Base-by-base conservation (phyloP, 148 eudicot species). In the Amaranthus cruentus region DNA sequence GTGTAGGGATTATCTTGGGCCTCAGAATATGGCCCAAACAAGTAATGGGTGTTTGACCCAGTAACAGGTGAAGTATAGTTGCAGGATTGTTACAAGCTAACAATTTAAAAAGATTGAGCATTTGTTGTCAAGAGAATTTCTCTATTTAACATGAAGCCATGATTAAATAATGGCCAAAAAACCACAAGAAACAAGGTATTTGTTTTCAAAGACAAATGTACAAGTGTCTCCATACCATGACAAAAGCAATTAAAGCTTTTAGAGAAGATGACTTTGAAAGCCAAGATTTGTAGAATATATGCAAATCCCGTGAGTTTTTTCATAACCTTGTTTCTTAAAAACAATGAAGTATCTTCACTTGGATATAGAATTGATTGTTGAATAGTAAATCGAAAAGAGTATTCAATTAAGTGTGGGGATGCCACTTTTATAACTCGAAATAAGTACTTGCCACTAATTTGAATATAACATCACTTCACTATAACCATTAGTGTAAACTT, bases 211-310 rank as follows among this genome's bases (percentile, higher is more conserved):
- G 80, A 92, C 90, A 80, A 96, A 96, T 57, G 99, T 87, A 90
- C 99, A 88, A 47, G 99, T 96, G 71, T 96, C 99, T 71, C 94
- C 99, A 77, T 92, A 67, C 99, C 99, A 85, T 92, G 99, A 66
- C 97, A 92, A 56, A 68, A 79, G 77, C 86, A 96, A 80, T 61
- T 70, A 89, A 69, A 66, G 91, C 99, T 78, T 89, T 96, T 6
- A 89, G 90, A 43, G 86, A 54, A 80, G 85, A 76, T 38, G 83
- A 78, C 75, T 73, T 85, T 2, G 91, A 95, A 70, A 89, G 77
- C 99, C 99, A 96, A 78, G 92, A 90, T 84, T 90, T 96, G 70
- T 88, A 63, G 86, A 87, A 92, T 72, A 92, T 85, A 69, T 96
- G 88, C 76, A 86, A 58, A 66, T 94, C 97, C 76, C 84, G 84